A percentile compares a stretch with the other conserved stretches of the same genome.
Conservation (phyloP, 306 rosid species). For the Glycine latifolia region DNA sequence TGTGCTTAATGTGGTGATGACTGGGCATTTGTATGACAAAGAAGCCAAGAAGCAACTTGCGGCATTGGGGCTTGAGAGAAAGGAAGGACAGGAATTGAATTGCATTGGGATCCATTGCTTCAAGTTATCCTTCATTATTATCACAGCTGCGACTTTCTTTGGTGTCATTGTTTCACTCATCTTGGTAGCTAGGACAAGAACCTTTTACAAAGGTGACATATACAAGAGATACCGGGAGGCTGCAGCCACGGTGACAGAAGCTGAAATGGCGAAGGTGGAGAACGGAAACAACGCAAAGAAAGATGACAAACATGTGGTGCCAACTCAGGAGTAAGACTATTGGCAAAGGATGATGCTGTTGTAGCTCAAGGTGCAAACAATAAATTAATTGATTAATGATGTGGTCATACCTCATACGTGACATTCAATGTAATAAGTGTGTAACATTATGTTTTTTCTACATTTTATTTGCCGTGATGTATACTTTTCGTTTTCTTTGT, state of each 20-base stretch:
- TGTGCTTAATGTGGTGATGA: conserved; percentile 52
- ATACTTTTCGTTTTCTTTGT: conserved; percentile 30
- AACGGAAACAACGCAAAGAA: background rate
- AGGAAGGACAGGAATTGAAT: conserved; percentile 47
- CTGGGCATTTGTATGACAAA: conserved; percentile 60
- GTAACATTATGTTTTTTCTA: conserved; percentile 13
- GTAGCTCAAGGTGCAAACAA: conserved; percentile 11
- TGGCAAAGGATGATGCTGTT: background rate
- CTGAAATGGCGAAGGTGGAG: conserved; percentile 28
- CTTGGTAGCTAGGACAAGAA: conserved; percentile 64
- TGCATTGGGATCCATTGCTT: conserved; percentile 55
- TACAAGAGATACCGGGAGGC: conserved; percentile 51
- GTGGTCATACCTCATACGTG: background rate
- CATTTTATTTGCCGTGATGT: conserved; percentile 39
- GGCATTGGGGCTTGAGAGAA: conserved; percentile 40
- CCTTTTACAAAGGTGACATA: conserved; percentile 56
- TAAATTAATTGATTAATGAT: background rate
- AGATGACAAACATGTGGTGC: conserved; percentile 29
- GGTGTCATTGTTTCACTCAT: conserved; percentile 55
- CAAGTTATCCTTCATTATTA: conserved; percentile 53
- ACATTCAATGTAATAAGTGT: conserved; percentile 7
- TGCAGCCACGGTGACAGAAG: background rate
- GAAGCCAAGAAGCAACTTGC: conserved; percentile 52
- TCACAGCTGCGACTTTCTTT: conserved; percentile 52
- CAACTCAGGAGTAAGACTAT: conserved; percentile 18